Percentiles rank a stretch among this genome's conserved stretches.
Evolutionary conservation across 768 basidiomycete genomes (phyloP).

Genomic region (Termitomyces titanicus): DNA sequence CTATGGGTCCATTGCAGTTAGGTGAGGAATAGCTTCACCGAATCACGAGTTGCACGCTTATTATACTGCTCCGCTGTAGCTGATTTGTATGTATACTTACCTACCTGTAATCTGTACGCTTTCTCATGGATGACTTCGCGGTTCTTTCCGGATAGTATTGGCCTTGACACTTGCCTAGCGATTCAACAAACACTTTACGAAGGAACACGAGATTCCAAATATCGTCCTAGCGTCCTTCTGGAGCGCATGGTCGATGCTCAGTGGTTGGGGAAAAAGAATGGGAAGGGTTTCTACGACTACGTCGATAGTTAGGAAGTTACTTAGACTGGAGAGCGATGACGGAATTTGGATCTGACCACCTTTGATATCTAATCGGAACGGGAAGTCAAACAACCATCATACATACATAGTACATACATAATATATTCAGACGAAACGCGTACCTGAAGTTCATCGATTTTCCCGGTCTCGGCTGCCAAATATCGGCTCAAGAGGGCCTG

Average conservation of each 20-base stretch:
- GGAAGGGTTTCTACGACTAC: constrained; percentile 95
- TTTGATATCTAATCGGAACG: no score
- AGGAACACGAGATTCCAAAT: constrained; percentile 92
- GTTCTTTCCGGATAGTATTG: constrained; percentile 60
- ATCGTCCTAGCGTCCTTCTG: constrained; percentile 85
- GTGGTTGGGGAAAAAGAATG: constrained; percentile 90
- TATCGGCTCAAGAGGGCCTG: neutral
- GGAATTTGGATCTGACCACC: no score
- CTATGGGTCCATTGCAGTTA: constrained; percentile 91
- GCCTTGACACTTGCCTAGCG: constrained; percentile 94
- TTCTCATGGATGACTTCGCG: constrained; percentile 2
- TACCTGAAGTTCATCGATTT: neutral
- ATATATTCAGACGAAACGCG: neutral
- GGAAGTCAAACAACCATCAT: no score
- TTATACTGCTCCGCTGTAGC: constrained; percentile 26
- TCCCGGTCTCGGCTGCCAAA: neutral
- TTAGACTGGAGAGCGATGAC: neutral
- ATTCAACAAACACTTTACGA: constrained; percentile 88
- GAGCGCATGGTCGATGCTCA: constrained; percentile 96
- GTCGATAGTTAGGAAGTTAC: constrained; percentile 10
- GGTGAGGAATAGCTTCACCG: constrained; percentile 36
- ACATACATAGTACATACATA: no score
- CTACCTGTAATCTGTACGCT: neutral
- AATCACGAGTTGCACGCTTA: neutral
- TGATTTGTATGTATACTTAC: constrained; percentile 45